Conservation (phyloP, 2,329 filamentous ascomycete genomes). For the Epichloe brachyelytri region DNA sequence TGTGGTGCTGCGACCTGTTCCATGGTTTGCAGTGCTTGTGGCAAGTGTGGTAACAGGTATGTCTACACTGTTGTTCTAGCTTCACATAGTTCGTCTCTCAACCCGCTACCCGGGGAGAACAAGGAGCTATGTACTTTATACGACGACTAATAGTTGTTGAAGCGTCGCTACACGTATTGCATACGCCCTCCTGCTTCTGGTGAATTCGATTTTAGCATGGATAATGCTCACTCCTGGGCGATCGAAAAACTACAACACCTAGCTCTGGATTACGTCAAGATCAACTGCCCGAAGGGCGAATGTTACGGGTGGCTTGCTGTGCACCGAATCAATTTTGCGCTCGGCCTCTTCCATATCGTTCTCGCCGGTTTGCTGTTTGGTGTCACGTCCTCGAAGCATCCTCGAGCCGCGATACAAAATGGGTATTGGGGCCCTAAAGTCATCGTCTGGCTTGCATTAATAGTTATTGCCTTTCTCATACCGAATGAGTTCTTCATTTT, state of each 20-base stretch:
- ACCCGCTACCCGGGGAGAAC: background rate
- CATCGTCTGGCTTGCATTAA: constrained; percentile 72
- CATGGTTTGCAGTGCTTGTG: constrained; percentile 87
- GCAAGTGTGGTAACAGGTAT: constrained; percentile 92
- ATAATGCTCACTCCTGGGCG: constrained; percentile 98
- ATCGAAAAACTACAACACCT: constrained; percentile 89
- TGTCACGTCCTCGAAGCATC: constrained; percentile 75
- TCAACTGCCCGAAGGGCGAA: constrained; percentile 78
- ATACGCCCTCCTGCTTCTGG: constrained; percentile 83
- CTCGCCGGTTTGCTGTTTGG: constrained; percentile 77
- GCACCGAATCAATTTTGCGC: constrained; percentile 93
- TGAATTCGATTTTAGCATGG: constrained; percentile 97
- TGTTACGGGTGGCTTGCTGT: constrained; percentile 95
- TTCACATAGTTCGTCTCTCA: background rate
- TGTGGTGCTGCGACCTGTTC: constrained; percentile 95
- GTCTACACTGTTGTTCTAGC: background rate
- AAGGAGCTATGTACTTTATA: background rate
- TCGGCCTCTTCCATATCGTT: constrained; percentile 84
- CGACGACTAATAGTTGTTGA: background rate
- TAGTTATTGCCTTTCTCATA: constrained; percentile 89
- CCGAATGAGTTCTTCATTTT: constrained; percentile 89
- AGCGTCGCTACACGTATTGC: constrained; percentile 95
- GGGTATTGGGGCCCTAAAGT: constrained; percentile 99
- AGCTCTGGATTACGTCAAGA: constrained; percentile 90
- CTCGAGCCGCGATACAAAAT: constrained; percentile 81